Conservation (phyloP, 2,329 filamentous ascomycete species). For the Claviceps purpurea region DNA sequence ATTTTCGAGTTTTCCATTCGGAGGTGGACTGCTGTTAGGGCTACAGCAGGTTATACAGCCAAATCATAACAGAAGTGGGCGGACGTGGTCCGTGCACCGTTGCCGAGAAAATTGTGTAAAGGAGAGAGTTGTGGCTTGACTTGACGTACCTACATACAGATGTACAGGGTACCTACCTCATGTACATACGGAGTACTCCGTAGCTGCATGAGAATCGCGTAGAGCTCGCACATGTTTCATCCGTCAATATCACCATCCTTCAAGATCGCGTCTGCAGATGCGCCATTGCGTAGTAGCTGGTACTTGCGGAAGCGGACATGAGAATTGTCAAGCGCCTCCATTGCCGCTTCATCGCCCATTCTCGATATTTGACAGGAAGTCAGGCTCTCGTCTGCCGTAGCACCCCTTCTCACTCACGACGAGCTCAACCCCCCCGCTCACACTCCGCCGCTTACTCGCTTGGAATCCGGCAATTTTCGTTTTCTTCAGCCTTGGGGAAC, state of each 20-base stretch:
- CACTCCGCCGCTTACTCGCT: background rate
- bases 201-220: background rate
- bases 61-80: no score
- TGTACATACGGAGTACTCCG: no score
- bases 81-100: no score
- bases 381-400: background rate
- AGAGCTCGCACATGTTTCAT: background rate
- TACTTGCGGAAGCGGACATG: conserved; percentile 8
- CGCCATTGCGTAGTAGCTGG: background rate
- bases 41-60: no score
- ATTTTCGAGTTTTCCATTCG: no score
- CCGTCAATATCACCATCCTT: background rate
- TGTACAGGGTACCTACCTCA: background rate
- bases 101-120: no score
- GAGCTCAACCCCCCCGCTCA: background rate
- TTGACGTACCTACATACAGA: no score
- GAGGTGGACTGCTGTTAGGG: no score
- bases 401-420: background rate
- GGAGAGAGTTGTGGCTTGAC: no score
- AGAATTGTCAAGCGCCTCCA: conserved; percentile 2
- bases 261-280: background rate
- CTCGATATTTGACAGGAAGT: background rate
- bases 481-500: background rate
- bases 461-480: background rate
- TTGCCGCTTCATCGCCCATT: background rate